Conservation (phyloP, 2,329 filamentous ascomycete species). For the Pyrenophora teres region DNA sequence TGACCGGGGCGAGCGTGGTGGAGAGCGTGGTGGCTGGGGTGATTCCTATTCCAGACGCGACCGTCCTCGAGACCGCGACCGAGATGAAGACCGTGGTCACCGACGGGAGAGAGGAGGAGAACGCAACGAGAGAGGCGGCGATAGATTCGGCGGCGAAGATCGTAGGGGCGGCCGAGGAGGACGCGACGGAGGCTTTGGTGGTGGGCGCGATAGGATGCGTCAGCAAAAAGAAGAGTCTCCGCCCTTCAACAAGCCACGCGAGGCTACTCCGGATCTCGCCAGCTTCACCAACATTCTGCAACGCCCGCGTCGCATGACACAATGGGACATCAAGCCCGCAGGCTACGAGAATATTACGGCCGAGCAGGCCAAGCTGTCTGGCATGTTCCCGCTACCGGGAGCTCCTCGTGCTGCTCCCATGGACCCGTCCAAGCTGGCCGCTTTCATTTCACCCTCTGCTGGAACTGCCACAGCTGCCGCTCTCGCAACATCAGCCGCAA, state of each 20-base stretch:
- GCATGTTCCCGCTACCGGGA: constrained; percentile 98
- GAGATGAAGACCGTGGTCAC: constrained; percentile 41
- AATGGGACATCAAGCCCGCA: constrained; percentile 99
- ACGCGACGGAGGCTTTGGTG: constrained; percentile 33
- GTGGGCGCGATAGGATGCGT: constrained; percentile 57
- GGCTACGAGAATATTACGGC: constrained; percentile 98
- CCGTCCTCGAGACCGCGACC: constrained; percentile 29
- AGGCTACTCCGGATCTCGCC: constrained; percentile 94
- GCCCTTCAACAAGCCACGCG: constrained; percentile 79
- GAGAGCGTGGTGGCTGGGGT: constrained; percentile 59
- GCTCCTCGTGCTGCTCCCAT: constrained; percentile 93
- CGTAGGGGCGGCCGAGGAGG: constrained; percentile 39
- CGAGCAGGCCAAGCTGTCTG: constrained; percentile 96
- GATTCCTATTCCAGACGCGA: constrained; percentile 56
- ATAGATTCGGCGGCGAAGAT: constrained; percentile 51
- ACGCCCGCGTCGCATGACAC: constrained; percentile 89
- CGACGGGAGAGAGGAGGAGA: constrained; percentile 40
- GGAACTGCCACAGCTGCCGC: constrained; percentile 73
- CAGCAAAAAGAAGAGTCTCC: constrained; percentile 77
- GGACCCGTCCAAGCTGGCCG: constrained; percentile 91
- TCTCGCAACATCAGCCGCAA: constrained; percentile 88
- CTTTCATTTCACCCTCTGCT: constrained; percentile 90
- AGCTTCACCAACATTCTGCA: constrained; percentile 80
- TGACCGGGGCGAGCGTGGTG: constrained; percentile 51
- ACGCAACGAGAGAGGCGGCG: constrained; percentile 58